Evolutionary conservation across 176 grass and related monocot species (phyloP).

Genomic region (Hordeum vulgare): MorexV3_pseudomolecules_assembly NC_058519.1:653955381-653955880

Average conservation of each 20-base stretch:
- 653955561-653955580: conserved; percentile 30
- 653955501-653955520: no score
- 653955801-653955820: conserved; percentile 3
- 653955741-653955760: conserved; percentile 11
- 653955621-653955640: neutral
- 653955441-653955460: conserved; percentile 27
- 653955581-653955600: conserved; percentile 70
- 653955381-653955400: neutral
- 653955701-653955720: neutral
- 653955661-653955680: neutral
- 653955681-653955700: no score
- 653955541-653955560: no score
- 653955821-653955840: neutral
- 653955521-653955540: no score
- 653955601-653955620: no score
- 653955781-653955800: conserved; percentile 18
- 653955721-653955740: conserved; percentile 1
- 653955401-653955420: neutral
- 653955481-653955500: conserved; percentile 38
- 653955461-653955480: conserved; percentile 81
- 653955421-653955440: neutral
- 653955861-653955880: neutral
- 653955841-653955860: neutral
- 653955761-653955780: conserved; percentile 6
- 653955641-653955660: neutral